These are phyloP conservation scores for Vitis rotundifolia DNA, from an alignment of 164 flowering plant species.

Conservation along the genomic window DNA sequence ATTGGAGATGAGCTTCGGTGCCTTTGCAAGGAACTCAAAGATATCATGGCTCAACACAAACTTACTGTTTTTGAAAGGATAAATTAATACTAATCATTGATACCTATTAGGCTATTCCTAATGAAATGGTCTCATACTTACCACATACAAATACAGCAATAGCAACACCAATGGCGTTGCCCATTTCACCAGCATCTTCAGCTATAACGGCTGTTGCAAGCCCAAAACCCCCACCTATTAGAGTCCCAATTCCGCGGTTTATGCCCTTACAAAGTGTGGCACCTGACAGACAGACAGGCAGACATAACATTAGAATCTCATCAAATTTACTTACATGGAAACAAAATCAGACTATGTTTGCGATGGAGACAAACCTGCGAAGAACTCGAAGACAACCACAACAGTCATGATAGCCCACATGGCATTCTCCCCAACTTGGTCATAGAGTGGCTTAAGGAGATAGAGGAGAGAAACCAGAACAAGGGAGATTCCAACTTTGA, in stretches of 20 bases:
- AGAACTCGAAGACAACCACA: constrained; percentile 60
- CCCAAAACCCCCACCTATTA: constrained; percentile 72
- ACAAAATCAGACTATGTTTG: too few species aligned
- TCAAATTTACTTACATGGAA: too few species aligned
- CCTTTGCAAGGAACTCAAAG: too few species aligned
- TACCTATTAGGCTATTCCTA: too few species aligned
- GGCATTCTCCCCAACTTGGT: constrained; percentile 59
- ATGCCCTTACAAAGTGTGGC: constrained; percentile 79
- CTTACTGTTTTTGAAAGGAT: too few species aligned
- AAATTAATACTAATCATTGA: too few species aligned
- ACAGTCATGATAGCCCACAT: constrained; percentile 85
- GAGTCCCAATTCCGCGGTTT: constrained; percentile 75
- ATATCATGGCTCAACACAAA: too few species aligned
- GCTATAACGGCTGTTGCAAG: constrained; percentile 55
- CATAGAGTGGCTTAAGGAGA: constrained; percentile 42
- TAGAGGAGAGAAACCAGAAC: constrained; percentile 57
- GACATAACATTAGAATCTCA: too few species aligned
- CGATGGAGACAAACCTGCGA: constrained; percentile 38
- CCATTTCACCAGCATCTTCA: constrained; percentile 42
- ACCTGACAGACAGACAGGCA: constrained; percentile 36
- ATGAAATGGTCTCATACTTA: constrained; percentile 20
- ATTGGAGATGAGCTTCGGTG: too few species aligned
- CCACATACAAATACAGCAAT: constrained; percentile 60
- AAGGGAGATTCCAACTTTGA: constrained; percentile 60
- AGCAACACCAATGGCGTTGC: constrained; percentile 39